Evolutionary conservation across 2,329 filamentous ascomycete genomes (phyloP), one percentile per base, ranked within the genome.

Genomic region (Venturia asperata): DNA sequence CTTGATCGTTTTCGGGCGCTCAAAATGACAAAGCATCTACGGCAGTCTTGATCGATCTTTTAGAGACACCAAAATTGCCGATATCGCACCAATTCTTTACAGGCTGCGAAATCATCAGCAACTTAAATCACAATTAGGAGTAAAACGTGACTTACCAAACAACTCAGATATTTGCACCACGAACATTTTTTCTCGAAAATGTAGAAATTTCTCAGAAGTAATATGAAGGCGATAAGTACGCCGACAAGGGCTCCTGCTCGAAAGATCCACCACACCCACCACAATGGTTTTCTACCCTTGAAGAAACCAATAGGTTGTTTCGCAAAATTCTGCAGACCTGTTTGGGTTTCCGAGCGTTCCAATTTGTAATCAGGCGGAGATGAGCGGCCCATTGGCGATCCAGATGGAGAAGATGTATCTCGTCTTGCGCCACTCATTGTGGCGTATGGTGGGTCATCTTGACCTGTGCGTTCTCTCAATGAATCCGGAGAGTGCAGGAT

Each of bases 211-310:
- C 92, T 87, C 67, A 97, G 76, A 64, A 99, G 80, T 56, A 97
- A 78, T 67, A 96, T 89, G 74, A 97, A 97, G 1, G 88, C 88
- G 49, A 96, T 83, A 43, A 96, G 81, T 42, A 92, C 89, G n/a
- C 87, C 83, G 9, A 96, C 83, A 63, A 99, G 79, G 30, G 89
- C 87, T 0, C 83, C 91, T 0, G 84, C 90, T 21, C 94, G 85
- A 37, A 97, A 82, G 27, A 96, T 77, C 93, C 93, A 97, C 94
- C 94, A 99, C 6, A 80, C 89, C 94, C 94, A 99, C 94, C 94
- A 99, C 9, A 96, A 81, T 27, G 90, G 89, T 75, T 96, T 96
- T 21, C 94, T 85, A 24, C 91, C 91, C 74, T 92, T 93, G 79
- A 97, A 97, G 77, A 97, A 97, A 6, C 85, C 87, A 0, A 84